These are phyloP conservation scores for Podaxis sp. DNA, from an alignment of 768 basidiomycete genomes.

Conservation along the genomic window DNA sequence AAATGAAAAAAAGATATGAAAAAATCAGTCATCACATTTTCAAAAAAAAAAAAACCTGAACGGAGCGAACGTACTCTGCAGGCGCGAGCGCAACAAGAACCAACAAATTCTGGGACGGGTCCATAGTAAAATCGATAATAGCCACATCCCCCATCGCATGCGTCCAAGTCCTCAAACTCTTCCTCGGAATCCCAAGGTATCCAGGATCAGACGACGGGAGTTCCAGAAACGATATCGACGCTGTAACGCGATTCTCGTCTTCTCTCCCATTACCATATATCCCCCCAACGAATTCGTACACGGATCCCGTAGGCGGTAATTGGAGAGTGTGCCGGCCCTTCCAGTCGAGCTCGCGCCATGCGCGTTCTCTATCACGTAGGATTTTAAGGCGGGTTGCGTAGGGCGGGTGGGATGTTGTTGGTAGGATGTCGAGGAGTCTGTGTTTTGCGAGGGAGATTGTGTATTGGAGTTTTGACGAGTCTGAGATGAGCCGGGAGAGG, in stretches of 20 bases:
- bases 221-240: slow-evolving; percentile 49
- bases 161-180: slow-evolving; percentile 37
- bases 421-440: slow-evolving; percentile 39
- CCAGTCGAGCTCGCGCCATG: slow-evolving; percentile 47
- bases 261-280: slow-evolving; percentile 50
- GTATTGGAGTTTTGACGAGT: slow-evolving; percentile 47
- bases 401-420: slow-evolving; percentile 27
- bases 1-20: slow-evolving; percentile 1
- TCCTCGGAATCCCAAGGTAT: slow-evolving; percentile 20
- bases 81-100: slow-evolving; percentile 46
- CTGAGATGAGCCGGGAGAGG: slow-evolving; percentile 33
- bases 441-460: slow-evolving; percentile 47
- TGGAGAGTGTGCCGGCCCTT: slow-evolving; percentile 34
- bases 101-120: slow-evolving; percentile 52
- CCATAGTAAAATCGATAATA: slow-evolving; percentile 58
- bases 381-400: slow-evolving; percentile 39
- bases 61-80: slow-evolving; percentile 32
- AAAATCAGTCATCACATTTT: neutral
- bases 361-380: slow-evolving; percentile 40
- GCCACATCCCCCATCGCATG: slow-evolving; percentile 40
- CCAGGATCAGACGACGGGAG: slow-evolving; percentile 35
- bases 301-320: slow-evolving; percentile 42
- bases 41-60: too few relatives aligned
- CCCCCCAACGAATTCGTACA: slow-evolving; percentile 52
- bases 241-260: slow-evolving; percentile 37